Evolutionary conservation across 371 early-diverging fungal species (phyloP).

Genomic region (Mucor indicus): DNA sequence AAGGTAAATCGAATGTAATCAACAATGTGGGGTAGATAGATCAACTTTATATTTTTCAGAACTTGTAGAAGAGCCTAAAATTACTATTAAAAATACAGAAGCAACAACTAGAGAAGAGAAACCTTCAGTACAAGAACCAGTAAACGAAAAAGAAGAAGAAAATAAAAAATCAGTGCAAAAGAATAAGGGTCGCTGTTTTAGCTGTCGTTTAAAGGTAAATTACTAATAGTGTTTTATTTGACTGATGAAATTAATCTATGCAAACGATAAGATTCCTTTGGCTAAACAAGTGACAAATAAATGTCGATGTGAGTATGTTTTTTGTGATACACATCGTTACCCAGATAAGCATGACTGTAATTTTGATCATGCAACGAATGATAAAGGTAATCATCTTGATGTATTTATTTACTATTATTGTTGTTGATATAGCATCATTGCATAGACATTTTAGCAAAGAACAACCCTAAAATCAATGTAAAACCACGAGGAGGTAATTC

Average conservation of each 20-base stretch:
- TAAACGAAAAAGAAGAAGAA: constrained; percentile 6
- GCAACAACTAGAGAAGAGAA: background rate
- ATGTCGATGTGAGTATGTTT: constrained; percentile 79
- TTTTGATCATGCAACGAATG: constrained; percentile 74
- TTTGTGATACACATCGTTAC: constrained; percentile 77
- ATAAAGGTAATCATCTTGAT: constrained; percentile 50
- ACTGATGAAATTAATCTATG: too few relatives aligned
- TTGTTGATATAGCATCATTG: background rate
- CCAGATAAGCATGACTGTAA: constrained; percentile 78
- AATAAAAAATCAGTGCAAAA: constrained; percentile 46
- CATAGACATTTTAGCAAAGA: constrained; percentile 65
- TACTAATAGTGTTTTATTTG: too few relatives aligned
- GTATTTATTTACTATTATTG: background rate
- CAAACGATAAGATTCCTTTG: constrained; percentile 72
- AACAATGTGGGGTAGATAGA: too few relatives aligned
- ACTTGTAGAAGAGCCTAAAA: background rate
- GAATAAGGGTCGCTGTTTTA: constrained; percentile 73
- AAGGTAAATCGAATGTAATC: constrained; percentile 7
- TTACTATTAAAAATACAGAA: background rate
- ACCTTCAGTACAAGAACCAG: background rate
- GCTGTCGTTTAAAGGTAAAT: constrained; percentile 72
- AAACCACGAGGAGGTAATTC: constrained; percentile 76
- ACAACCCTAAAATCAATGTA: constrained; percentile 78
- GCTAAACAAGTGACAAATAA: constrained; percentile 81
- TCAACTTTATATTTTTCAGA: too few relatives aligned